phyloP scores from a whole-genome alignment of 495 filamentous ascomycete genomes.

The Aspergillus coremiiformis region DNA sequence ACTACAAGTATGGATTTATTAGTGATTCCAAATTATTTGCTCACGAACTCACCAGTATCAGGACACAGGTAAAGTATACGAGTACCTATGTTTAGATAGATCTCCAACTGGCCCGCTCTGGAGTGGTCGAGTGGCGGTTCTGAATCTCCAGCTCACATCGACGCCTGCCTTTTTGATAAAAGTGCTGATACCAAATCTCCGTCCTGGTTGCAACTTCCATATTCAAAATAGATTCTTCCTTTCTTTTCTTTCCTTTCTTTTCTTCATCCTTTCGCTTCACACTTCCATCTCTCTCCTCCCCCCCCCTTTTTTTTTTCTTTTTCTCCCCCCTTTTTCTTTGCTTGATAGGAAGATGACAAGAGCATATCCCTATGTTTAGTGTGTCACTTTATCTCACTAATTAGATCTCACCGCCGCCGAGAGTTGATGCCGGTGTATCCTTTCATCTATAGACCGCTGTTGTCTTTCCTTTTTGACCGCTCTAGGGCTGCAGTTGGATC shows the following conservation, averaged over 20 bases:
- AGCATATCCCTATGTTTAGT: not conserved
- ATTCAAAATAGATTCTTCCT: not conserved
- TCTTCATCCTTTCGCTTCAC: not conserved
- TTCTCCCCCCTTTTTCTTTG: not conserved
- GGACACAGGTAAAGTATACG: too few relatives aligned
- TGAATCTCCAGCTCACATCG: conserved; percentile 1
- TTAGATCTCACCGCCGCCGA: not conserved
- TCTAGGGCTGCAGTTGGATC: not conserved
- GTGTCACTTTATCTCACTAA: not conserved
- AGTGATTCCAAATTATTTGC: not conserved
- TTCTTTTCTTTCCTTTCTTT: not conserved
- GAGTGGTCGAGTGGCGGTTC: not conserved
- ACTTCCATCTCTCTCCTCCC: not conserved
- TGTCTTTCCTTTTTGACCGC: not conserved
- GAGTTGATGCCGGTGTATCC: not conserved
- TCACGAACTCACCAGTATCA: not conserved
- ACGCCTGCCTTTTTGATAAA: conserved; percentile 7
- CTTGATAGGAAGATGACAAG: conserved; percentile 4
- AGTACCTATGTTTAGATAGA: too few relatives aligned
- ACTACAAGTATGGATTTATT: too few relatives aligned
- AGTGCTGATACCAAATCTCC: not conserved
- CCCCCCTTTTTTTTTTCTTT: not conserved
- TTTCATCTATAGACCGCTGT: not conserved
- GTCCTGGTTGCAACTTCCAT: not conserved
- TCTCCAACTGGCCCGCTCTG: not conserved